Base-by-base conservation (phyloP, 2,329 filamentous ascomycete genomes). In the Scedosporium boydii region DNA sequence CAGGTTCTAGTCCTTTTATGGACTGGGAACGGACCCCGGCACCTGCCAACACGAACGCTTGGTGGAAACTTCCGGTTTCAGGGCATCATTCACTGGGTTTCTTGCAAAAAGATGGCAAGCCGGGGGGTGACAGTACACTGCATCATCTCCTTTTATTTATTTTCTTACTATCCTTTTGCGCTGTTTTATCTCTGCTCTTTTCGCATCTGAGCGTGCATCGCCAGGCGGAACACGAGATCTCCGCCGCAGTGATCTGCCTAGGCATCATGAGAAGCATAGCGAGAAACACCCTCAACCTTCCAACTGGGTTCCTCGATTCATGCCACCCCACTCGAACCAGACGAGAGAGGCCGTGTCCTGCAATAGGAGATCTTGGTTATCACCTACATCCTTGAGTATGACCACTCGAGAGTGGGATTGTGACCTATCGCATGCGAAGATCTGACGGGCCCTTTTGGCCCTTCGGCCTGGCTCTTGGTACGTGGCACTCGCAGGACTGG, bases 391-490 rank as follows among this genome's bases (percentile, higher is more conserved):
- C 44, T 48, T 18, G 44, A 48, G 18, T 48, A 46, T 18, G 18
- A 6, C 42, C 42, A 46, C 5, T 21, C 16, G 44, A 18, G 6
- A 6, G 18, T 21, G 44, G 16, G 9, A 18, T 27, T 59, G 48
- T 59, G 41, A 48, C 23, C 10, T 44, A 44, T 59, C 58, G 58
- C 44, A 48, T 21, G 44, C n/a, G 44, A 38, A 38, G 34, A 23
- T 48, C 21, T 48, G 16, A 23, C 12, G 21, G n/a, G n/a, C 5
- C 16, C n/a, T 10, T 48, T 18, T 48, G 44, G n/a, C 34, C 58
- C 59, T 38, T n/a, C n/a, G 59, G 44, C 59, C 59, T 34, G 42
- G 59, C 53, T 41, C 59, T 51, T 53, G 59, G 59, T 60, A 53
- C 27, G 59, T 18, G 26, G 44, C 59, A 51, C 59, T 53, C 44